Evolutionary conservation across 805 yeast genomes (phyloP), one percentile per base, ranked within the genome.

Genomic region (Clavispora vitiphila): DNA sequence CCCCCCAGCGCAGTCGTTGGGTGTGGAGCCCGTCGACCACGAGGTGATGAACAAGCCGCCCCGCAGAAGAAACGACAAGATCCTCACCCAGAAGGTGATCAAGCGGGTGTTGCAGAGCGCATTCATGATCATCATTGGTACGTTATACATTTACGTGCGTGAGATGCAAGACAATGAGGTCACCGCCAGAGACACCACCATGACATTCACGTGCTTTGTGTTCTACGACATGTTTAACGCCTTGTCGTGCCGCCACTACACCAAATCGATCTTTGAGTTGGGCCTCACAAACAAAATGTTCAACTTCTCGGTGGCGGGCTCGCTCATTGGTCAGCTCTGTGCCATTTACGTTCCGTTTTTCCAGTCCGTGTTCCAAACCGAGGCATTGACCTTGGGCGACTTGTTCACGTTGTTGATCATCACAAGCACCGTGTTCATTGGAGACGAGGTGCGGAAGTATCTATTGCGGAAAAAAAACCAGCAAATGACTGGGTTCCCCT

Each of bases 161-260:
- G 97, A 91, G 63, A 88, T 91, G 95, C 75, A 78, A 18, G 95
- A 87, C 54, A 77, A 80, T 22, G 77, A 76, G 47, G 81, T 91
- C 42, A 89, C 97, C 2, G 83, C 91, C 11, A 83, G 99, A 65
- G 99, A 93, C 61, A 93, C 99, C 16, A 93, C 99, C 1, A 93
- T 93, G 99, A 91, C 99, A 0, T 93, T 93, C 59, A 93, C 98
- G 0, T 87, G 98, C 60, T 93, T 93, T 66, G 99, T 93, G 9
- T 71, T 91, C 42, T 93, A 82, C 57, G 99, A 93, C 64, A 86
- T 93, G 95, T 93, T 93, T 70, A 93, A 90, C 64, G 99, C 99
- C 0, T 71, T 93, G 50, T 72, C 96, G 12, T 91, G 97, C 64
- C 86, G 98, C 56, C 95, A 95, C 49, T 76, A 83, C 44, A 74